Base-by-base conservation (phyloP, 495 filamentous ascomycete genomes). In the Glutinoglossum americanum region DNA sequence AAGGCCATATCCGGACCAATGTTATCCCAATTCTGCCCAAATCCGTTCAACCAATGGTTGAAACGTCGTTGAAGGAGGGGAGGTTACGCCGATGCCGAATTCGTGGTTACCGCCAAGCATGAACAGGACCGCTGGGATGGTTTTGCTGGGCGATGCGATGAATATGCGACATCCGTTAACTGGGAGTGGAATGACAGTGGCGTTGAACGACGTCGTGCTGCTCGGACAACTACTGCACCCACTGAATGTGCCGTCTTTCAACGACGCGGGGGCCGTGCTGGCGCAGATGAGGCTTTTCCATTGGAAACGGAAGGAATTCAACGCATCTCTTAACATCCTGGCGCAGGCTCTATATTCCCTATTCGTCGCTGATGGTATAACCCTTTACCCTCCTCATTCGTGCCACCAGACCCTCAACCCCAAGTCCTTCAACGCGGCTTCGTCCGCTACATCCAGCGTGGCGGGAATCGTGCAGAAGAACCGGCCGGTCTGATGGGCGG, bases 151-250 rank as follows among this genome's bases (percentile, higher is more conserved):
- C 57, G 89, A 96, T 69, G 89, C 89, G 9, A 80, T 90, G 72
- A 96, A 96, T 70, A 96, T 96, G 89, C 85, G 89, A 4, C 89
- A 96, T 71, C 89, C 89, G 0, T 72, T 96, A 13, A 96, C 89
- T 0, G 89, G 89, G 56, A 89, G 89, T 62, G 89, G 89, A 60
- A 96, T 96, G 89, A 94, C 89, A 0, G 89, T 94, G 0, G 89
- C 86, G 3, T 80, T 96, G 64, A 89, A 86, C 65, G 89, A 96
- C 67, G 89, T 82, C 0, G 76, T 87, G 7, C 68, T 89, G 0
- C 73, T 96, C n/a, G 69, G 78, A 15, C 74, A 81, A 0, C 68
- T 94, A 28, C 76, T 95, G 0, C 74, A 74, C 55, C 87, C 85
- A 0, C 68, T 76, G 51, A 64, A 67, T 0, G 73, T 93, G 6